Base-by-base conservation (phyloP, 257 asterid genomes). In the Coffea eugenioides region DNA sequence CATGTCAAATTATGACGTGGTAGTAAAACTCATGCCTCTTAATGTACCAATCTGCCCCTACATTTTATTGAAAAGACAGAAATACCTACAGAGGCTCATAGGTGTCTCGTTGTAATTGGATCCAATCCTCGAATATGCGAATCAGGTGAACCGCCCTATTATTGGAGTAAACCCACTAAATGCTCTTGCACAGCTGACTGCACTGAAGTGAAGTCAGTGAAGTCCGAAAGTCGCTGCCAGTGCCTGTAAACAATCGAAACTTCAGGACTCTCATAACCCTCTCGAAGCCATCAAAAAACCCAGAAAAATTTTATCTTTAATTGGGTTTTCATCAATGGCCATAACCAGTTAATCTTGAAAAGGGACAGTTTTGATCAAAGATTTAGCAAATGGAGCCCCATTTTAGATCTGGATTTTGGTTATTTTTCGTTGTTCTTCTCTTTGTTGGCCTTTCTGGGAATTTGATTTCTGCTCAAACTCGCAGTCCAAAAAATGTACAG, bases 401-500 rank as follows among this genome's bases (percentile, higher is more conserved):
- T 54, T 82, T 81, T 83, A 89, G 97, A 96, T 96, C 97, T 90
- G 87, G 91, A 84, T 70, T 88, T 80, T 86, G 83, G 80, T 82
- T 79, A 51, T 76, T 90, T 78, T 68, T 92, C 81, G 82, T 86
- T 74, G 6, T 88, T 57, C 74, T 86, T 80, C 20, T 85, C 25
- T 79, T 89, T 49, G 39, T 84, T 80, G 66, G 85, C 74, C 81
- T 87, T 11, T 86, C 81, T 69, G 86, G 87, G 77, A 71, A 77
- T 82, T 83, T 90, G 39, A 88, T 86, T 77, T 83, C 84, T 74
- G 96, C 92, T 23, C 85, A 78, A 86, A 88, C 77, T 80, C 94
- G 91, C 66, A 84, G 86, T 52, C 97, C 97, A 57, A 96, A 96
- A 90, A 96, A 96, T 82, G 97, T 96, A 84, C 98, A 94, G 89